Base-by-base conservation (phyloP, 75 land plant genomes). In the Ceratopteris richardii region DNA sequence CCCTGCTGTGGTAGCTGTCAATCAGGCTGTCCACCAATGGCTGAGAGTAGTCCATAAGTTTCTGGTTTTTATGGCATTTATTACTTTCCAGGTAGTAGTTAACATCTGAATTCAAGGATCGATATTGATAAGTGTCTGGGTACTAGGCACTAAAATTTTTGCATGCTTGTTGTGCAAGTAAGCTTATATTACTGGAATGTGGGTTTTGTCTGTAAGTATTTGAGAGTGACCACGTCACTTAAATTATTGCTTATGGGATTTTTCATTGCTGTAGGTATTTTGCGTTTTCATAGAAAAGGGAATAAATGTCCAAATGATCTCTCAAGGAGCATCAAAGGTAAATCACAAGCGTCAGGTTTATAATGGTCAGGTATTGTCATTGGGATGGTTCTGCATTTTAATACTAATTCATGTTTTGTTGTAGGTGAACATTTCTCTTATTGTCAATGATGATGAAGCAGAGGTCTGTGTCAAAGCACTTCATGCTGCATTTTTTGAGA, bases 281-380 rank as follows among this genome's bases (percentile, higher is more conserved):
- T 31, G 56, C 40, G 91, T 93, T 55, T 70, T 93, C 30, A 69
- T 79, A 18, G 67, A 55, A 16, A 76, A 71, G 39, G 79, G 80
- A 18, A 77, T 89, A 57, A 93, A 89, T 77, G 98, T 89, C 23
- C 98, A 93, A 57, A 93, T 93, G 98, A 93, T 93, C 62, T 93
- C 98, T 9, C 98, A 93, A 73, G 98, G 98, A 26, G 98, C 98
- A 65, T 93, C 98, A 4, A 93, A 93, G 87, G 96, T 83, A 24
- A 37, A 59, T 26, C 28, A 57, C 14, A 27, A 0, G 11, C 9
- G 33, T 6, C 29, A 31, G 28, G 51, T 47, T 18, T n/a, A 21
- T 19, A 36, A 5, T 28, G 26, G 1, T 61, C 18, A 33, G 46
- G 22, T 24, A 20, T 61, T 57, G 36, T 10, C 11, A 39, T 13